Evolutionary conservation across 768 basidiomycete genomes (phyloP).

Genomic region (Psilocybe sp.): DNA sequence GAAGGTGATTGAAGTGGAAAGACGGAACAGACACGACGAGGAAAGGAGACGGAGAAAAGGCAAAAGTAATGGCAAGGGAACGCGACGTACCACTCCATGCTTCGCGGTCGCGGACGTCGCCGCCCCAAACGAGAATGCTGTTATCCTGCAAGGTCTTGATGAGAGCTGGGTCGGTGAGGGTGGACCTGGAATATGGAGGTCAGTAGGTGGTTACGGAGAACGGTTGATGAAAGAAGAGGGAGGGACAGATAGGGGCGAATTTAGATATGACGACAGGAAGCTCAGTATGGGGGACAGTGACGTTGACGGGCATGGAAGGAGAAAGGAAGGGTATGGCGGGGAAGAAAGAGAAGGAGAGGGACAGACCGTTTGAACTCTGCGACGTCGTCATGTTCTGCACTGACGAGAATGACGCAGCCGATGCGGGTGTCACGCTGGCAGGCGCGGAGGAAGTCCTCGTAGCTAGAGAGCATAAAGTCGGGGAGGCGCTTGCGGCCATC

Average conservation of each 20-base stretch:
- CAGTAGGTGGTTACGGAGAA: background rate
- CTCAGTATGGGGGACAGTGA: too few species aligned
- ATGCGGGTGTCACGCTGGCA: slow-evolving; percentile 74
- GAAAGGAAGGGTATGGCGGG: background rate
- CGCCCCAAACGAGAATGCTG: slow-evolving; percentile 86
- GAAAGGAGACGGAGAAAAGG: slow-evolving; percentile 8
- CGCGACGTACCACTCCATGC: slow-evolving; percentile 61
- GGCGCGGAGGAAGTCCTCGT: slow-evolving; percentile 71
- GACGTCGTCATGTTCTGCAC: slow-evolving; percentile 88
- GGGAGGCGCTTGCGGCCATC: slow-evolving; percentile 58
- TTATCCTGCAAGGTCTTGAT: slow-evolving; percentile 70
- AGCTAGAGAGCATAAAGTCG: slow-evolving; percentile 77
- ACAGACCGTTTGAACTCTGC: slow-evolving; percentile 79
- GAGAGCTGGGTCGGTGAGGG: slow-evolving; percentile 72
- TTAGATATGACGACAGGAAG: too few species aligned
- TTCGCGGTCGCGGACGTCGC: slow-evolving; percentile 81
- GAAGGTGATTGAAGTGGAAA: too few species aligned
- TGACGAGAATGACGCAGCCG: slow-evolving; percentile 79
- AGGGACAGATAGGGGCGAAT: too few species aligned
- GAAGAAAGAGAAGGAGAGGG: background rate
- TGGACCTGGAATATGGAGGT: slow-evolving; percentile 42
- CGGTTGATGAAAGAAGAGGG: background rate
- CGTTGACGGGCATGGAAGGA: too few species aligned
- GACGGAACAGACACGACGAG: too few species aligned
- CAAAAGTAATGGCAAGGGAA: background rate